Conservation (phyloP, 78 protist genomes). For the Pigoraptor vietnamica region DNA sequence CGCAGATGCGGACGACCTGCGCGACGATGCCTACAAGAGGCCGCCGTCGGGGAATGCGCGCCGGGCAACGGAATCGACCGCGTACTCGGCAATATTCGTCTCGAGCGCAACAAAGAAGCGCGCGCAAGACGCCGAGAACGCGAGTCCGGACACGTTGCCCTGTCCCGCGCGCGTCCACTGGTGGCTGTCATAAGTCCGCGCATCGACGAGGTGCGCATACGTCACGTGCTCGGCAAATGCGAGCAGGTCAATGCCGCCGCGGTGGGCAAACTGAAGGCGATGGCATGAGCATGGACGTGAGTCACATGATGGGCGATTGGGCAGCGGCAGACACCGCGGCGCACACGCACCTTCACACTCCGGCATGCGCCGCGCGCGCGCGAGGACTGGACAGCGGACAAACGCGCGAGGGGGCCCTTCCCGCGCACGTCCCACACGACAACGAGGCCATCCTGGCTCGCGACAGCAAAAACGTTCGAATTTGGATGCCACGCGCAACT, state of each 20-base stretch:
- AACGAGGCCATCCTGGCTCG: background rate
- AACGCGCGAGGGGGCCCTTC: background rate
- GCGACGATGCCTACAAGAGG: background rate
- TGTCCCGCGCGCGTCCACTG: background rate
- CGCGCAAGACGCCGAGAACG: background rate
- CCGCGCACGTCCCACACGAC: background rate
- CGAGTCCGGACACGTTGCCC: background rate
- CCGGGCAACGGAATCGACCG: background rate
- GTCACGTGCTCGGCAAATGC: background rate
- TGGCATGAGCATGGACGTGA: too few relatives aligned
- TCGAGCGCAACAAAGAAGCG: background rate
- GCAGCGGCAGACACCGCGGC: too few relatives aligned
- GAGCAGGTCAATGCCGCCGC: background rate
- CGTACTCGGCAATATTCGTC: background rate
- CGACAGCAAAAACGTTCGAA: background rate
- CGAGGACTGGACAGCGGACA: background rate
- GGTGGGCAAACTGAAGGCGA: background rate
- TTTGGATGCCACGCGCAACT: background rate
- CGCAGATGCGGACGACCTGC: too few relatives aligned
- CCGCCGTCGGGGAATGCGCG: background rate
- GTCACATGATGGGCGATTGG: too few relatives aligned
- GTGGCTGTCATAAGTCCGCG: background rate
- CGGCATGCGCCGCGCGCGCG: background rate
- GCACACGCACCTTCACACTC: background rate
- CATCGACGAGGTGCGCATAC: background rate